Evolutionary conservation across 1,284 basidiomycete genomes (phyloP).

Genomic region (Ustilago sp.): DNA sequence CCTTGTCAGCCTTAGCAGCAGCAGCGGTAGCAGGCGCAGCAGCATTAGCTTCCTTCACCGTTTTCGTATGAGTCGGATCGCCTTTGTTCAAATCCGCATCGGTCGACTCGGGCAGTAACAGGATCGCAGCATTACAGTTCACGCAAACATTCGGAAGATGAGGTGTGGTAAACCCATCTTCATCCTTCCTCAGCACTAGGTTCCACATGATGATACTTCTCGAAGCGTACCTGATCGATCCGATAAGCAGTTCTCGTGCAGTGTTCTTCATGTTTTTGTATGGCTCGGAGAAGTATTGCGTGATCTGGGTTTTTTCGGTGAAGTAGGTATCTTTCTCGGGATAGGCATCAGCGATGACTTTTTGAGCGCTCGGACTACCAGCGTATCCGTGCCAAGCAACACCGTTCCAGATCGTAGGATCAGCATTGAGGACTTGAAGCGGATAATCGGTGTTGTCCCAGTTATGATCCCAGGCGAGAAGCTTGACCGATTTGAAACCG

Average conservation of each 20-base stretch:
- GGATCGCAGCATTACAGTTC: conserved; percentile 54
- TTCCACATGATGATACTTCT: conserved; percentile 52
- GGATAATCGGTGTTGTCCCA: conserved; percentile 50
- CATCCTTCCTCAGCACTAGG: conserved; percentile 44
- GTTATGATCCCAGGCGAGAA: conserved; percentile 52
- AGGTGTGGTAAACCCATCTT: conserved; percentile 56
- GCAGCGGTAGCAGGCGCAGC: background rate
- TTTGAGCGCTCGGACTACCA: conserved; percentile 34
- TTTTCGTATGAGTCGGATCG: conserved; percentile 26
- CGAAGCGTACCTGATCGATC: conserved; percentile 45
- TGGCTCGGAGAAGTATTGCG: conserved; percentile 54
- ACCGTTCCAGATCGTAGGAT: conserved; percentile 25
- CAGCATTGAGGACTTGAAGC: conserved; percentile 40
- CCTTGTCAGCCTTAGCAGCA: background rate
- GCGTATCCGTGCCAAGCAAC: conserved; percentile 62
- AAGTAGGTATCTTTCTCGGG: conserved; percentile 40
- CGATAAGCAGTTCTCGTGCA: conserved; percentile 37
- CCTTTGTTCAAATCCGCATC: conserved; percentile 11
- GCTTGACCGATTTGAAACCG: conserved; percentile 21
- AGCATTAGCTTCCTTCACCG: conserved; percentile 17
- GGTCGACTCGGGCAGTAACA: conserved; percentile 40
- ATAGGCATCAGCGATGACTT: conserved; percentile 43
- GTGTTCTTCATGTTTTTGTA: conserved; percentile 58
- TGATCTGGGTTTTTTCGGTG: conserved; percentile 53
- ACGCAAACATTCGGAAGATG: conserved; percentile 48